Base-by-base conservation (phyloP, 768 basidiomycete species). In the Omphalotus guepiniiformis region DNA sequence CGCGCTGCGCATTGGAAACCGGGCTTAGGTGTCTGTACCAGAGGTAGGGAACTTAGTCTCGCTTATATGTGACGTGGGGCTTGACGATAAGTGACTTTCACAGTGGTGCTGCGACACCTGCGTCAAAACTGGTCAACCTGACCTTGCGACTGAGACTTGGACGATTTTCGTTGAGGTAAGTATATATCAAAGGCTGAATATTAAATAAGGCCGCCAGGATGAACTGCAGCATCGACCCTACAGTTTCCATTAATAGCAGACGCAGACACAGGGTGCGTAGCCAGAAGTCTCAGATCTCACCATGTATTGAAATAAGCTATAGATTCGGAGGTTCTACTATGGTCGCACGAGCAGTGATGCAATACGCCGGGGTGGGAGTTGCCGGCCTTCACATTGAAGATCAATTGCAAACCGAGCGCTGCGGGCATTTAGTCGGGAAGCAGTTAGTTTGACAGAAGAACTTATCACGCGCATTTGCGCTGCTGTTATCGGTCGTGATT, bases 351-450 rank as follows among this genome's bases (percentile, higher is more conserved):
- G 79, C 78, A 1, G 69, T 80, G 16, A 69, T 65, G 2, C 69
- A 72, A 46, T 79, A 79, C 52, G 72, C 71, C 5, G 62, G 68
- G 32, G 71, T 72, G 0, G 78, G 78, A 5, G 71, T 79, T 39
- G 78, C 76, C 1, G 78, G 64, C 0, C 56, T 78, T 26, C 78
- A 80, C 58, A 77, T 80, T 37, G 78, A 80, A 60, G 78, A 79
- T 57, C 78, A 79, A 58, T 75, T 77, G 3, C 73, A 74, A 55
- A 72, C 76, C 6, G 79, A 80, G 57, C 74, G 68, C 8, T 80
- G 78, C 56, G 77, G 78, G 1, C 78, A 79, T 56, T 63, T 80
- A 22, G 56, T 73, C 23, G 76, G 78, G 43, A 80, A 80, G 58
- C 71, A 77, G 52, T 66, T 79, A 48, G 77, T 73, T 40, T 67